Evolutionary conservation across 345 rosid species (phyloP), one percentile per base, ranked within the genome.

Genomic region (Reutealis trisperma): DNA sequence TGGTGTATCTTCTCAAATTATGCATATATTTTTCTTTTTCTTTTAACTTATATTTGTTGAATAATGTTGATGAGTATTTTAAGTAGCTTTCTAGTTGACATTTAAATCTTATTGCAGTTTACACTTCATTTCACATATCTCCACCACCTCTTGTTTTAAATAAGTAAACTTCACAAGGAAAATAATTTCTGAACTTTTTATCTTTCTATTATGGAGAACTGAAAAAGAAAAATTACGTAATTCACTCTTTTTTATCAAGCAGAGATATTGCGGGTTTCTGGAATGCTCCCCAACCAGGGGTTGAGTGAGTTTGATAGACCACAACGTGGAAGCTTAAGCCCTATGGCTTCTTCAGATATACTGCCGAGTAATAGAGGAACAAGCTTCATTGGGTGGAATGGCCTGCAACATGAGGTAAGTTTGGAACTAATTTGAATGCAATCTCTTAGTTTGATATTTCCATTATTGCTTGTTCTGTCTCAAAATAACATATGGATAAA

Each of bases 301-400:
- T 92, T 88, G 63, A 84, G 87, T 49, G 95, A 94, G 76, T 75
- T 90, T 73, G 98, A 94, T 82, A 76, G 97, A 79, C 75, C 90
- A 83, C 78, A 93, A 75, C 90, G 88, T 75, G 88, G 98, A 85
- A 94, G 94, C 82, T 93, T 94, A n/a, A 90, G 95, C 86, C 97
- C 95, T 71, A 92, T 94, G 98, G 97, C 95, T 77, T 90, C 95
- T 84, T 92, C 97, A 75, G 91, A 86, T 80, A 88, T 85, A 30
- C 83, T 92, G 75, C 85, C 96, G 49, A 91, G 88, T 81, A 86
- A 81, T 81, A 75, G 88, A 21, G 90, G 92, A 74, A 77, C 86
- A 44, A 87, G 90, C 65, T 78, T 92, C 79, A 82, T 89, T 67
- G 88, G 91, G 75, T 92, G 94, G 98, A 94, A 88, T 85, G 88